Evolutionary conservation across 345 rosid genomes (phyloP), one percentile per base, ranked within the genome.

Genomic region (Heritiera fomes): DNA sequence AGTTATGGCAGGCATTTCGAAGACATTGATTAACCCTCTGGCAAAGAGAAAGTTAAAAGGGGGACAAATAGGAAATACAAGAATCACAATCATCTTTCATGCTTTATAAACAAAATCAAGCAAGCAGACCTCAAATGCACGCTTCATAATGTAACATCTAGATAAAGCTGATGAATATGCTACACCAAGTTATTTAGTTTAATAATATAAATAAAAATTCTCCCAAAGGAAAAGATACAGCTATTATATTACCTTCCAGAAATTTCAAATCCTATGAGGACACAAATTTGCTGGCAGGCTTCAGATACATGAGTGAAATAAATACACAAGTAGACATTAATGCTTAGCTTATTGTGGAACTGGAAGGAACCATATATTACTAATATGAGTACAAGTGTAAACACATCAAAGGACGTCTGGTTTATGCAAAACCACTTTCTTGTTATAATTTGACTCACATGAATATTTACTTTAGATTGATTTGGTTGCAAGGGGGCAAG

Each of bases 11-110:
- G 59, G 91, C 99, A 60, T 88, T 76, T 71, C 88, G 89, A 76
- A 95, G 90, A 84, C 99, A 95, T 69, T 87, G 90, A 80, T 93
- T 92, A 61, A 95, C 96, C 90, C 98, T 92, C 99, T 95, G 93
- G 49, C 40, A 76, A 15, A 73, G 71, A 47, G 41, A 77, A 65
- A 79, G 55, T 41, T 23, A 32, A 14, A 66, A 43, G 43, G 28
- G 67, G n/a, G 78, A 18, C 2, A 66, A 61, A 46, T 62, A 8
- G 12, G 60, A 71, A 20, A 28, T 62, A 30, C 9, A 67, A 47
- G 45, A 23, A 60, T 10, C 5, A 40, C 40, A 43, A 14, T n/a
- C 56, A 40, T 5, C 38, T 75, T 72, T 43, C 50, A 43, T 43
- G 14, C 32, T 67, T 67, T 67, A 43, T 18, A 8, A 67, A 41